These are phyloP conservation scores for Penicillium atrosanguineum DNA, from an alignment of 495 filamentous ascomycete species.

Conservation along the genomic window DNA sequence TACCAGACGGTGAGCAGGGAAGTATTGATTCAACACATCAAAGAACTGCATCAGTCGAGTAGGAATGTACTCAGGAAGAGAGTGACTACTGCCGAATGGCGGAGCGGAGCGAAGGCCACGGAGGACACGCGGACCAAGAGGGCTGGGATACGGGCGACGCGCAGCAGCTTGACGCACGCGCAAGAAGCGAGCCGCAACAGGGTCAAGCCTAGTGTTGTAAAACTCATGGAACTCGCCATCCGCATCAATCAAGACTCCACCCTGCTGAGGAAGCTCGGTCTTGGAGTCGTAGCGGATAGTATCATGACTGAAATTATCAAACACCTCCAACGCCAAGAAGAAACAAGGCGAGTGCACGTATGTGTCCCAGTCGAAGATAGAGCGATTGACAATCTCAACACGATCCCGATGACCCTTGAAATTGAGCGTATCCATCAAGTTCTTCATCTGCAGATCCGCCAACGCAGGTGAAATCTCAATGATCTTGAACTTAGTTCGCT, in stretches of 20 bases:
- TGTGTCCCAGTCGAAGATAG: slow-evolving; percentile 89
- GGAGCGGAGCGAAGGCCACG: slow-evolving; percentile 57
- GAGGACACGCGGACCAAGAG: slow-evolving; percentile 51
- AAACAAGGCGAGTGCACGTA: slow-evolving; percentile 90
- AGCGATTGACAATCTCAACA: slow-evolving; percentile 90
- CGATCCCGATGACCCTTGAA: slow-evolving; percentile 72
- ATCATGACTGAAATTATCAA: slow-evolving; percentile 98
- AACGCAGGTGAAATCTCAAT: slow-evolving; percentile 89
- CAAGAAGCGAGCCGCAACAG: slow-evolving; percentile 77
- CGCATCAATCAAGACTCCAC: slow-evolving; percentile 77
- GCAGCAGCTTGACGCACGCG: slow-evolving; percentile 69
- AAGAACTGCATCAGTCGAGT: slow-evolving; percentile 96
- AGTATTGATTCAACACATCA: slow-evolving; percentile 78
- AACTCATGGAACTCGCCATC: slow-evolving; percentile 93
- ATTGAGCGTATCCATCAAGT: slow-evolving; percentile 61
- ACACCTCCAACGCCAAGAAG: slow-evolving; percentile 97
- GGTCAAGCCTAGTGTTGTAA: slow-evolving; percentile 76
- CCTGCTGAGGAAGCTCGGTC: slow-evolving; percentile 78
- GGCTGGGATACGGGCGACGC: slow-evolving; percentile 51
- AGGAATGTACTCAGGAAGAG: slow-evolving; percentile 85
- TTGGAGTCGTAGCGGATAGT: slow-evolving; percentile 77
- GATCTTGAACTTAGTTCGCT: slow-evolving; percentile 88
- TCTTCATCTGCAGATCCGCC: slow-evolving; percentile 70
- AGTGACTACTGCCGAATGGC: slow-evolving; percentile 70
- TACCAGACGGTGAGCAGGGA: slow-evolving; percentile 86